These are phyloP conservation scores for Pittosporum tobira DNA, from an alignment of 129 eudicot species.

Conservation along the genomic window DNA sequence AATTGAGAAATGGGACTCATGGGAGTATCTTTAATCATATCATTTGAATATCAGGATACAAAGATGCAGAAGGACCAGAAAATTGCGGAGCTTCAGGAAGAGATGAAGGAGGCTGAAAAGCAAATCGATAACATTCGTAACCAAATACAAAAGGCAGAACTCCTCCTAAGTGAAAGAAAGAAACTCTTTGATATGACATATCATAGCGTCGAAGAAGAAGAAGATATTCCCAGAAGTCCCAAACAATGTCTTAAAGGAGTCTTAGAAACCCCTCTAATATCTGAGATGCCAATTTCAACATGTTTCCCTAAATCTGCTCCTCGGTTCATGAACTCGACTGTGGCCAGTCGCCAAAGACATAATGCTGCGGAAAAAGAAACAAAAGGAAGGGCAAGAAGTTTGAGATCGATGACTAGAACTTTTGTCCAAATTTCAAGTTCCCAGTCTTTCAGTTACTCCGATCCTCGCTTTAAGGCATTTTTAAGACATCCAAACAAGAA, in stretches of 20 bases:
- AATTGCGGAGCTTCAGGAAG: slow-evolving; percentile 26
- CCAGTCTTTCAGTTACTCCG: slow-evolving; percentile 32
- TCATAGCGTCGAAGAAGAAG: slow-evolving; percentile 11
- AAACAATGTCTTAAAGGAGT: slow-evolving; percentile 8
- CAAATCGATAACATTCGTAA: slow-evolving; percentile 16
- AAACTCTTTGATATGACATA: slow-evolving; percentile 7
- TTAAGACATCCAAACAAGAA: slow-evolving; percentile 20
- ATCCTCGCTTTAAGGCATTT: slow-evolving; percentile 28
- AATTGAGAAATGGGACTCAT: no score
- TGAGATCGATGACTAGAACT: slow-evolving; percentile 29
- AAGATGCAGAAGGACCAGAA: slow-evolving; percentile 30
- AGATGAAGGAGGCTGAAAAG: slow-evolving; percentile 38
- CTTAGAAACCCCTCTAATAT: slow-evolving; percentile 13
- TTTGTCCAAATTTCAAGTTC: slow-evolving; percentile 36
- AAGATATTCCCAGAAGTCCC: slow-evolving; percentile 7
- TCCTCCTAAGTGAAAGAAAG: slow-evolving; percentile 21
- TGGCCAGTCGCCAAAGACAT: slow-evolving; percentile 36
- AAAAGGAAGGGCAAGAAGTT: slow-evolving; percentile 15
- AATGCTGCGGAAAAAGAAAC: slow-evolving; percentile 27
- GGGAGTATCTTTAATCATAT: neutral
- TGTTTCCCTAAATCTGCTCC: slow-evolving; percentile 18
- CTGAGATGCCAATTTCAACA: slow-evolving; percentile 9
- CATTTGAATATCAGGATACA: slow-evolving; percentile 9
- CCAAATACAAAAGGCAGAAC: slow-evolving; percentile 27
- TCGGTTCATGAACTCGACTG: slow-evolving; percentile 40